phyloP scores from a whole-genome alignment of 164 flowering plant species.

The Hamamelis virginiana region DNA sequence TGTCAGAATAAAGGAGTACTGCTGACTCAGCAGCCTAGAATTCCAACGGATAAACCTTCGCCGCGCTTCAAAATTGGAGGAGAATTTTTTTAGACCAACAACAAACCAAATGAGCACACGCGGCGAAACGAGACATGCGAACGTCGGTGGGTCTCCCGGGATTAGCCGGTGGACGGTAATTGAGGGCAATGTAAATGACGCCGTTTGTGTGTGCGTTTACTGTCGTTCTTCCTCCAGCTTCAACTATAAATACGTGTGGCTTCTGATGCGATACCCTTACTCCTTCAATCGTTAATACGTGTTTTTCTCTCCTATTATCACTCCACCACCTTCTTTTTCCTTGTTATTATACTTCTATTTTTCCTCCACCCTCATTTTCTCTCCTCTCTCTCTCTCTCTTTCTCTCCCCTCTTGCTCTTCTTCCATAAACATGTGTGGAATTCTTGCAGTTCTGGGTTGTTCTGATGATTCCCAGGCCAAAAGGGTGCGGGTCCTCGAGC shows the following conservation, averaged over 20 bases:
- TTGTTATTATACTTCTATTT: no score
- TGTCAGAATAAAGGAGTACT: no score
- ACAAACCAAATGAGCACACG: background rate
- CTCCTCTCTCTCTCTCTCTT: background rate
- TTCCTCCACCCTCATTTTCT: no score
- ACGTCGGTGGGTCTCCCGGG: background rate
- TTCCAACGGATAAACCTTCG: background rate
- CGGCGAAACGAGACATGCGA: background rate
- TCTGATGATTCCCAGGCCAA: slow-evolving; percentile 80
- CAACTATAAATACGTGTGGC: slow-evolving; percentile 16
- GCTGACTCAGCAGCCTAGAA: background rate
- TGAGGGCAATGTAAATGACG: background rate
- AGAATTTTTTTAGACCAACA: no score
- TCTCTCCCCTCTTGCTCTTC: no score
- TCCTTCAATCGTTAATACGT: background rate
- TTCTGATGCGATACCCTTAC: background rate
- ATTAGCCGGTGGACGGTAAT: slow-evolving; percentile 7
- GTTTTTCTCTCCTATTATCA: background rate
- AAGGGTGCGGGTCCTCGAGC: slow-evolving; percentile 76
- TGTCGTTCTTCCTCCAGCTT: background rate
- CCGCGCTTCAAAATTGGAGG: background rate
- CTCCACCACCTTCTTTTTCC: background rate
- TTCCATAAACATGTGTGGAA: slow-evolving; percentile 71
- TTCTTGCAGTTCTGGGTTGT: slow-evolving; percentile 78
- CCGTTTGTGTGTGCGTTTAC: no score